phyloP scores from a whole-genome alignment of 345 rosid genomes.

The Populus nigra region DNA sequence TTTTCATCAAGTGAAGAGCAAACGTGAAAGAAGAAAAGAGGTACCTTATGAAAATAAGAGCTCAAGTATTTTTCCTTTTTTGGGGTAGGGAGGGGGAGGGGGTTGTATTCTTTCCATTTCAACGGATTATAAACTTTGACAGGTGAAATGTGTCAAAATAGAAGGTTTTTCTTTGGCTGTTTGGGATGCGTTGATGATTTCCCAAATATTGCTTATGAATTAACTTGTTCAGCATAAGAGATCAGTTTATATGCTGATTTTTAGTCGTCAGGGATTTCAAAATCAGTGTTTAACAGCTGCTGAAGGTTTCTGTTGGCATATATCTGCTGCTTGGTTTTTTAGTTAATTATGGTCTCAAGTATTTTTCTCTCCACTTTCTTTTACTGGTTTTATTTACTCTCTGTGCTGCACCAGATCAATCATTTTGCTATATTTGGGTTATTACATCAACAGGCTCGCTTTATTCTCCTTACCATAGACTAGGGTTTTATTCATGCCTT shows the following conservation, averaged over 20 bases:
- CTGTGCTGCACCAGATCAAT: background rate
- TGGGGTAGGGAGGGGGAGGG: background rate
- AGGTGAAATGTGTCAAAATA: background rate
- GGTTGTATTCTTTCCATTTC: background rate
- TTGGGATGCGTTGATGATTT: background rate
- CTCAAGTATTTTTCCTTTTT: too few relatives aligned
- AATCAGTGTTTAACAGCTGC: background rate
- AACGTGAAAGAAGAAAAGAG: constrained; percentile 59
- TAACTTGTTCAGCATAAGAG: background rate
- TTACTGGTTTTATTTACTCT: background rate
- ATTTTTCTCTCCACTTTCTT: background rate
- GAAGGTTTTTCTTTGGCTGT: background rate
- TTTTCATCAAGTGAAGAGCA: constrained; percentile 66
- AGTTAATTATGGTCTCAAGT: background rate
- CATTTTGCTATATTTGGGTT: background rate
- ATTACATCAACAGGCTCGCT: background rate
- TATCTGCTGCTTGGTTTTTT: background rate
- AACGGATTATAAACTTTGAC: background rate
- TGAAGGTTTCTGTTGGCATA: background rate
- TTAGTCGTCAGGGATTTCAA: background rate
- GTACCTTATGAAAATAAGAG: constrained; percentile 16
- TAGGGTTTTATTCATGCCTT: background rate
- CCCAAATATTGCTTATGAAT: background rate
- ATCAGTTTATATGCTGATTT: background rate
- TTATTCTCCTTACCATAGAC: background rate